Percentiles rank a stretch among this genome's conserved stretches.
These are phyloP conservation scores for Emmonsia crescens DNA, from an alignment of 2,329 filamentous ascomycete species.

Conservation along the genomic window DNA sequence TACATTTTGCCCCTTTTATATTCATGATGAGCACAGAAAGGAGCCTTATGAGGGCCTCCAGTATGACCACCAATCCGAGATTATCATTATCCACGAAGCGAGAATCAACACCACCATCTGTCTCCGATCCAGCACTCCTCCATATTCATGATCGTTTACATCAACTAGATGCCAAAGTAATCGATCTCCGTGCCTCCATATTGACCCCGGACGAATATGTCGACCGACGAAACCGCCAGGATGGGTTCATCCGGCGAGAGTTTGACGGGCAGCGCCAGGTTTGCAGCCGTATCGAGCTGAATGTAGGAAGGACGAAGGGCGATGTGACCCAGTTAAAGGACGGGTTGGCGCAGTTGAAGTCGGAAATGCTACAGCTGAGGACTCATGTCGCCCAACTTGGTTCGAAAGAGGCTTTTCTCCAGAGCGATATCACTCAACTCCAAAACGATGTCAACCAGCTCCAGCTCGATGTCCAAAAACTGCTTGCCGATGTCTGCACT, in stretches of 20 bases:
- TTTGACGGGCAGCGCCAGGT: constrained; percentile 27
- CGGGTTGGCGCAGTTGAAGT: constrained; percentile 27
- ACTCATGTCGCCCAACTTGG: constrained; percentile 22
- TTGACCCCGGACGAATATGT: constrained; percentile 31
- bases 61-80: constrained; percentile 28
- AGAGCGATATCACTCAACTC: constrained; percentile 27
- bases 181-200: constrained; percentile 28
- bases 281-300: constrained; percentile 26
- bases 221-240: constrained; percentile 30
- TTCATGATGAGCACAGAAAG: constrained; percentile 28
- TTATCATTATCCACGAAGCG: constrained; percentile 25
- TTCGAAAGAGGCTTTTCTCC: constrained; percentile 26
- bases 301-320: constrained; percentile 16
- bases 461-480: constrained; percentile 24
- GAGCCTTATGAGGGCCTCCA: constrained; percentile 26
- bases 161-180: constrained; percentile 27
- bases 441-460: constrained; percentile 30
- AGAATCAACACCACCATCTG: constrained; percentile 25
- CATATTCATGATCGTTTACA: constrained; percentile 30
- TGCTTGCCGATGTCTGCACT: constrained; percentile 25
- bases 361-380: constrained; percentile 26
- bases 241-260: constrained; percentile 29
- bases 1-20: constrained; percentile 1
- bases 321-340: constrained; percentile 22
- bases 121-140: constrained; percentile 26